Evolutionary conservation across 1,139 yeast species (phyloP), one percentile per base, ranked within the genome.

Genomic region (Geotrichum candidum): DNA sequence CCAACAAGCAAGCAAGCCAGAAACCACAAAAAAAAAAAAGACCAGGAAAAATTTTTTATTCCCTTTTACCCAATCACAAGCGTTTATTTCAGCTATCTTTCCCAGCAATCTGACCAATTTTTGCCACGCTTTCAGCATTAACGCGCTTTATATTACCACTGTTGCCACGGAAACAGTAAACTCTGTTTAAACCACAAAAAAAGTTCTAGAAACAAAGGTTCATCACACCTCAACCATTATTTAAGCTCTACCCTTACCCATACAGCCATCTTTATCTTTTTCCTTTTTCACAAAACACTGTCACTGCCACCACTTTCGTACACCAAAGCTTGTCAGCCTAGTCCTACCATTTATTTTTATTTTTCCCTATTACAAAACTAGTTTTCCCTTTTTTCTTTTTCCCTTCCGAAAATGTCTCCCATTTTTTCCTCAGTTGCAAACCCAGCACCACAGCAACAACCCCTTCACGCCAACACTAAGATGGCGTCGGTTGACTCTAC

Each of bases 371-470:
- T 63, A 25, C 41, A 29, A 25, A 18, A 3, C 33, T 13, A 41
- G 54, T 23, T 23, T 54, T 46, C 23, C 18, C 18, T 11, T 41
- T 27, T 53, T 64, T 38, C 33, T 58, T 52, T 18, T 53, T 50
- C 11, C 46, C 27, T 61, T n/a, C 48, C 56, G 3, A 23, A 18
- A 27, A 59, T 59, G 61, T 57, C 61, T 46, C 61, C 61, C 31
- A 33, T 51, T 48, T 59, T 54, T 54, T 22, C 53, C 25, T 11
- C 58, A 38, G 48, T 41, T 41, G 48, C 48, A n/a, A 41, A 41
- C 48, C 48, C 48, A 41, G 46, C 46, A 41, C 18, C n/a, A n/a
- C 54, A 18, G 27, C 54, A 48, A 29, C 33, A 29, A 29, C 51
- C 51, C 18, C 51, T 41, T 41, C 48, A 41, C 46, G 9, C 38